Base-by-base conservation (phyloP, 306 rosid genomes). In the Quercus alba region DNA sequence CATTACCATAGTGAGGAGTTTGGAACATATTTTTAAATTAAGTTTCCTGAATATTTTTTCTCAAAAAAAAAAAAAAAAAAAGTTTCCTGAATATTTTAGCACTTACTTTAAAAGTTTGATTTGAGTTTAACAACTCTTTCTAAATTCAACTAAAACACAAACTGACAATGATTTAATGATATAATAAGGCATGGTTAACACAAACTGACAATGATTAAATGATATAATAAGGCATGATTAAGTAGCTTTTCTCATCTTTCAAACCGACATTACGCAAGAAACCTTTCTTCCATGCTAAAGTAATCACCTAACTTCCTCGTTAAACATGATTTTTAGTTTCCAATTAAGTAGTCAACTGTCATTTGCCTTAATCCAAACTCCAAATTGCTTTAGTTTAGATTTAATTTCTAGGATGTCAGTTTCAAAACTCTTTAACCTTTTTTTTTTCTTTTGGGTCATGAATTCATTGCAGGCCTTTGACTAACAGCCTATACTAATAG, bases 61-160 rank as follows among this genome's bases (percentile, higher is more conserved):
- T 26, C 28, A 1, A 26, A 26, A 26, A 26, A 26, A 25, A 26
- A 26, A 26, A 26, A 25, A 23, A 25, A 26, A 26, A 26, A 38
- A 71, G 68, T 51, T 78, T 80, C 68, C 81, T 68, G 11, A 35
- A 64, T 55, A 66, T 44, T 66, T 70, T 69, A 71, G 33, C 23
- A 51, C 25, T 74, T 77, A 17, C 61, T 52, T 62, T 73, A 1
- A 19, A 63, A 61, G 67, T 75, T 35, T 67, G 72, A 38, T 77
- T 77, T 86, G 85, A 84, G 85, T 82, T 85, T 76, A 72, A 63
- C n/a, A 41, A 15, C 52, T 19, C 26, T 66, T 18, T 71, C 44
- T 49, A 66, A 33, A 51, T 63, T 31, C 61, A 72, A 78, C 38
- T 30, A 71, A 73, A 15, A 19, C 26, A 14, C 14, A 25, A 49